phyloP scores from a whole-genome alignment of 2,329 filamentous ascomycete genomes.

The Cryoendolithus antarcticus region DNA sequence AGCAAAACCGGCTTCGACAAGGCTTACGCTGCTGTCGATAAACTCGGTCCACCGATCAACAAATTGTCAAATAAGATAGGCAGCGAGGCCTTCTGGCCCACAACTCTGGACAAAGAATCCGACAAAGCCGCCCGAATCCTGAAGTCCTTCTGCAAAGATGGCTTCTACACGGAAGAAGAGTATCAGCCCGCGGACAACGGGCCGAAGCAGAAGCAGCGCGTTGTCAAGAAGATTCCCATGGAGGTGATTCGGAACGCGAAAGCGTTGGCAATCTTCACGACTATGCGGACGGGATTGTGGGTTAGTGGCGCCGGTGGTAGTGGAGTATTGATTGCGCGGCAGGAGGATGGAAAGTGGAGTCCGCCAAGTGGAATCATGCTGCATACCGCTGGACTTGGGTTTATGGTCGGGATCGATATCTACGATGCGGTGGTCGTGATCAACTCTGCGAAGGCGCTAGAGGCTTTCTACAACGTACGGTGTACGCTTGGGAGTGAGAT shows the following conservation, averaged over 20 bases:
- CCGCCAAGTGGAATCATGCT: conserved; percentile 83
- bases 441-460: conserved; percentile 71
- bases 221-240: conserved; percentile 72
- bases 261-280: conserved; percentile 86
- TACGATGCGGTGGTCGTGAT: conserved; percentile 94
- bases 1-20: conserved; percentile 62
- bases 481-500: conserved; percentile 75
- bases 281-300: conserved; percentile 88
- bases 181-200: conserved; percentile 30
- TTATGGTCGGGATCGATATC: conserved; percentile 83
- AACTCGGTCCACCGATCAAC: conserved; percentile 60
- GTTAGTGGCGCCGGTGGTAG: conserved; percentile 83
- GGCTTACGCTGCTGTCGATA: conserved; percentile 54
- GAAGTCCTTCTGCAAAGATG: conserved; percentile 78
- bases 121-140: conserved; percentile 85
- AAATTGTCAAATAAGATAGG: conserved; percentile 70
- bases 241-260: conserved; percentile 78
- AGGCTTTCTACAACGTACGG: conserved; percentile 68
- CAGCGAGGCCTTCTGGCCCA: conserved; percentile 73
- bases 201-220: conserved; percentile 48
- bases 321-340: conserved; percentile 71
- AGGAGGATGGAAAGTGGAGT: conserved; percentile 80
- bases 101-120: conserved; percentile 73
- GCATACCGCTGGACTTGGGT: conserved; percentile 79
- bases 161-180: conserved; percentile 51